Evolutionary conservation across 179 eudicot genomes (phyloP).

Genomic region (Silene noctiflora): DNA sequence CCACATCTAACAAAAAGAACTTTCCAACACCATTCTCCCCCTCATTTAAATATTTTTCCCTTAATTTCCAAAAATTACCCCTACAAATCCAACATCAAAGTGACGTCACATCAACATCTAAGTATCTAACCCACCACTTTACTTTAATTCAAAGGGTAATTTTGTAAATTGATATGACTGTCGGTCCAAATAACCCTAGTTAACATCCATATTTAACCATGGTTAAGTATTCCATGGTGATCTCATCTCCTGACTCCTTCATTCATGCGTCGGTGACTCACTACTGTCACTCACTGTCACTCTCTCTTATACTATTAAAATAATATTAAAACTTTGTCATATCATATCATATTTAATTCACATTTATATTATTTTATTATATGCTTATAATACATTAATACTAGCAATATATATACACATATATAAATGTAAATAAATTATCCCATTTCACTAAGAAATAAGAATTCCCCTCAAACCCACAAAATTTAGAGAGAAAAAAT

Average conservation of each 20-base stretch:
- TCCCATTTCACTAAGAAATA: conserved; percentile 12
- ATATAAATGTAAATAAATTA: conserved; percentile 7
- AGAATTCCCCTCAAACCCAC: neutral
- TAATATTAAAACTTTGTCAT: too few relatives aligned
- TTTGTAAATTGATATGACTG: conserved; percentile 22
- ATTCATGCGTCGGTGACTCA: conserved; percentile 41
- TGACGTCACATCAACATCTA: conserved; percentile 14
- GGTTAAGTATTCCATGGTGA: conserved; percentile 10
- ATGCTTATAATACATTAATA: too few relatives aligned
- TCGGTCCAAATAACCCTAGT: conserved; percentile 34
- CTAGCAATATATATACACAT: neutral
- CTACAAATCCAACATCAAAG: conserved; percentile 11
- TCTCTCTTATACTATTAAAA: neutral
- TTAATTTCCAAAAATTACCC: conserved; percentile 23
- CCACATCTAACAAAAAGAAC: neutral
- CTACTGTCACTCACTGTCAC: conserved; percentile 16
- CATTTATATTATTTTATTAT: neutral
- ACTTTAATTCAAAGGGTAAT: conserved; percentile 6
- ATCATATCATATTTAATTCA: neutral
- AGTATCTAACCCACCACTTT: neutral
- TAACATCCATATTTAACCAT: conserved; percentile 17
- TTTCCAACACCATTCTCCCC: conserved; percentile 3
- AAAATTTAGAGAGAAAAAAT: conserved; percentile 16
- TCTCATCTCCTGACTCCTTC: conserved; percentile 3
- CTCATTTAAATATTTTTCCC: neutral